A percentile compares a stretch with the other conserved stretches of the same genome.
These are phyloP conservation scores for Tolypocladium album DNA, from an alignment of 2,329 filamentous ascomycete genomes.

Conservation along the genomic window DNA sequence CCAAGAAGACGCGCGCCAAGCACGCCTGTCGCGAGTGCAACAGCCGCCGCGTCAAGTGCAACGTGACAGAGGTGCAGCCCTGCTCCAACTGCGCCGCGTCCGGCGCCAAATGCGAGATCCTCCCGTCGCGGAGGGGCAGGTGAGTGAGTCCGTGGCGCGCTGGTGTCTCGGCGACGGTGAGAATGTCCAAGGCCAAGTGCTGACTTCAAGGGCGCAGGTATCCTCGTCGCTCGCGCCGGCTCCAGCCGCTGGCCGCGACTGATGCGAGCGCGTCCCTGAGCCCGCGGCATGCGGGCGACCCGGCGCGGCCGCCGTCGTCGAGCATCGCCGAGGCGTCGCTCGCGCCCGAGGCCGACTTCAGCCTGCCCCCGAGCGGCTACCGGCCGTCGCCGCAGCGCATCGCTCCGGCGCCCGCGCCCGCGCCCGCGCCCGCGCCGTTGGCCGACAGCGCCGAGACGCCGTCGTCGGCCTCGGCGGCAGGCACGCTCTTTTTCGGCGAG, in stretches of 20 bases:
- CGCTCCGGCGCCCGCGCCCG: constrained; percentile 1
- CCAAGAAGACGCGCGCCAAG: constrained; percentile 22
- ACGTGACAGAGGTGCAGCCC: constrained; percentile 21
- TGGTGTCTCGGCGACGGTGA: background rate
- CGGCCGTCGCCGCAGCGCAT: constrained; percentile 2
- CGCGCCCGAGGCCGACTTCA: constrained; percentile 1
- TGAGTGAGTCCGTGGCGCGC: constrained; percentile 5
- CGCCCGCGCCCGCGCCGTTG: background rate
- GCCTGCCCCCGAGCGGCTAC: background rate
- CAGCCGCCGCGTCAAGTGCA: constrained; percentile 21
- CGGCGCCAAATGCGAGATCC: constrained; percentile 16
- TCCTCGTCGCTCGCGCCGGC: constrained; percentile 10
- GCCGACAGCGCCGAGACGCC: background rate
- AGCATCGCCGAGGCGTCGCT: background rate
- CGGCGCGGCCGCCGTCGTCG: background rate
- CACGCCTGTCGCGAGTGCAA: constrained; percentile 25
- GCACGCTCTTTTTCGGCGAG: constrained; percentile 25
- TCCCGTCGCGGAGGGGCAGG: constrained; percentile 23
- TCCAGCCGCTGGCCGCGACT: constrained; percentile 7
- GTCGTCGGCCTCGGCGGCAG: constrained; percentile 10
- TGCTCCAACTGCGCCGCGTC: constrained; percentile 19
- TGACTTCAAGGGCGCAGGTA: constrained; percentile 8
- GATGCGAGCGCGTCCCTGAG: constrained; percentile 3
- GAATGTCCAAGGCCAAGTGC: background rate
- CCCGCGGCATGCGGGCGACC: constrained; percentile 1